phyloP scores from a whole-genome alignment of 495 filamentous ascomycete species.

The Neurospora hispaniola region DNA sequence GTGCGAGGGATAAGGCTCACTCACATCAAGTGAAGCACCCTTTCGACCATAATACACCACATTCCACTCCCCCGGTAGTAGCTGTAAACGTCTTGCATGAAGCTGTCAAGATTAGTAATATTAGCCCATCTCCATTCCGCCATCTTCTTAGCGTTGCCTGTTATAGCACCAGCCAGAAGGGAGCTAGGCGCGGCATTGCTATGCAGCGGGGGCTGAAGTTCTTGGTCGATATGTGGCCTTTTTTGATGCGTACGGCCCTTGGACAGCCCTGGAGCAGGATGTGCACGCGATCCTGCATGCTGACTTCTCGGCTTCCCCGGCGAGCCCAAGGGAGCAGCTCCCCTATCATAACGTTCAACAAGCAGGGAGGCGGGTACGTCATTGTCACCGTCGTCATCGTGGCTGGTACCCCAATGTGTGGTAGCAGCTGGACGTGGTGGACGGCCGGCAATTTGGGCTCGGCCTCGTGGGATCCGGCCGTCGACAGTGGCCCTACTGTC shows the following conservation, averaged over 20 bases:
- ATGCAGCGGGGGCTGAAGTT: constrained; percentile 28
- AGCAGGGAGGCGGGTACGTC: constrained; percentile 86
- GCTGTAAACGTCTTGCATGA: constrained; percentile 79
- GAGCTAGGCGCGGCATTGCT: constrained; percentile 17
- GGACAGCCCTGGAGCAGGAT: constrained; percentile 39
- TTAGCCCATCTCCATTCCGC: constrained; percentile 97
- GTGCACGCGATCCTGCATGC: constrained; percentile 9
- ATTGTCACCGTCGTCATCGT: constrained; percentile 72
- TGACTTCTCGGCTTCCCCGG: constrained; percentile 7
- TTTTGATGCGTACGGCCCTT: constrained; percentile 52
- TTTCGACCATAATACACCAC: constrained; percentile 74
- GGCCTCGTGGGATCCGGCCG: constrained; percentile 5
- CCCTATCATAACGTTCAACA: constrained; percentile 46
- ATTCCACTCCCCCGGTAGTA: constrained; percentile 82
- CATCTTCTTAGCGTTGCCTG: constrained; percentile 60
- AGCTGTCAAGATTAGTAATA: constrained; percentile 82
- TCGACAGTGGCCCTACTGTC: constrained; percentile 51
- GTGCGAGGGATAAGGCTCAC: constrained; percentile 15
- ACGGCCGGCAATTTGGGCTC: constrained; percentile 2
- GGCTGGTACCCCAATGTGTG: constrained; percentile 3
- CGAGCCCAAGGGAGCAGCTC: constrained; percentile 5
- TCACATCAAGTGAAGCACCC: constrained; percentile 63
- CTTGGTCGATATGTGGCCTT: constrained; percentile 11
- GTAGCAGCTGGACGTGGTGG: not conserved
- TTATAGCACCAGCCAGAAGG: constrained; percentile 27